phyloP scores from a whole-genome alignment of 768 basidiomycete species.

The Lactarius indigo region DNA sequence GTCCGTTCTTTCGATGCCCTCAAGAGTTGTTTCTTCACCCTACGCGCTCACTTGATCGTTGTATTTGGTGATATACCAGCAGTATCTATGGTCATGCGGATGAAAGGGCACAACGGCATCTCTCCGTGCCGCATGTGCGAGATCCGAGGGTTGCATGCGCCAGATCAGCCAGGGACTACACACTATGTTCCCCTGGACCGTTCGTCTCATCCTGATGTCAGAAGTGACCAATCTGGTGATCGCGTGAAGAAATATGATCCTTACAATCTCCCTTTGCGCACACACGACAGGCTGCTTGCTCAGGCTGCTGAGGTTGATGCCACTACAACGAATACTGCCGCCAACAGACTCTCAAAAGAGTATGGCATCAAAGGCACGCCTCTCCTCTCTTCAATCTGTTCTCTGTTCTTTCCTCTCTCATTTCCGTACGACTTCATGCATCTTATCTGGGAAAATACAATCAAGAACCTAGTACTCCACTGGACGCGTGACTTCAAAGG shows the following conservation, averaged over 20 bases:
- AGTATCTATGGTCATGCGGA: constrained; percentile 31
- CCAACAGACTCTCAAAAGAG: constrained; percentile 45
- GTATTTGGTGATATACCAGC: constrained; percentile 37
- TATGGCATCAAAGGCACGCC: constrained; percentile 29
- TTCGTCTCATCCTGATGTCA: background rate
- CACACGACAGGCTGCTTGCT: constrained; percentile 31
- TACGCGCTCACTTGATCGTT: constrained; percentile 33
- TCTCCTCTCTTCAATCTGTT: background rate
- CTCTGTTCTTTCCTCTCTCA: background rate
- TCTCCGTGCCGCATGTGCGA: constrained; percentile 38
- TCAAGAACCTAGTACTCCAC: background rate
- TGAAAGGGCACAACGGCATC: constrained; percentile 43
- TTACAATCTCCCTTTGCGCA: constrained; percentile 35
- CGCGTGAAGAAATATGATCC: constrained; percentile 27
- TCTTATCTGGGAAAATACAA: background rate
- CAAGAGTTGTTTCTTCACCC: constrained; percentile 27
- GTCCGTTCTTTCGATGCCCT: constrained; percentile 25
- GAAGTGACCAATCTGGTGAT: background rate
- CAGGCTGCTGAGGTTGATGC: constrained; percentile 33
- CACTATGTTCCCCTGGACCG: constrained; percentile 9
- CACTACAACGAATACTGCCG: constrained; percentile 26
- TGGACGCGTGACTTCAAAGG: background rate
- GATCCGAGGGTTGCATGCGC: constrained; percentile 31
- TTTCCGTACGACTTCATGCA: constrained; percentile 6
- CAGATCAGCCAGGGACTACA: background rate